Base-by-base conservation (phyloP, 2,329 filamentous ascomycete genomes). In the Colletotrichum zoysiae region DNA sequence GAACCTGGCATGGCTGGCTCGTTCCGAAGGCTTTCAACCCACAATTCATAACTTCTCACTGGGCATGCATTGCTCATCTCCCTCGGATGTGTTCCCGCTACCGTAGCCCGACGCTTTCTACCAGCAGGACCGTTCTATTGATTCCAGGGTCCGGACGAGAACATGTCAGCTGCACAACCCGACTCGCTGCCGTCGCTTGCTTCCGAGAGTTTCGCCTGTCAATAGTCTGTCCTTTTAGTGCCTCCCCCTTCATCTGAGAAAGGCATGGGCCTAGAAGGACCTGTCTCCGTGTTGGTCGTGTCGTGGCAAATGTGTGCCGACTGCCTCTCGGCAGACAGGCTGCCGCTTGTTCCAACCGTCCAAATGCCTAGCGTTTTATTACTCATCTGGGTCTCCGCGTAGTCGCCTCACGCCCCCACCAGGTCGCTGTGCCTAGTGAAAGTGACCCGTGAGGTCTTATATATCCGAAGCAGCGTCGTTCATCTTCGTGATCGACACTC, bases 11-110 rank as follows among this genome's bases (percentile, higher is more conserved):
- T 67, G 20, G 33, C 40, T 30, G 65, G 42, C 5, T 16, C 46
- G 35, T n/a, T 38, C 5, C n/a, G 5, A 40, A n/a, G 33, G n/a
- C 38, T 16, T 20, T 12, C 12, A 23, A 12, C 51, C 40, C 51
- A 35, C n/a, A 35, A 30, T 16, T 14, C 40, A 44, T 23, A 44
- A 57, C 35, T 42, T 55, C 35, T 55, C 62, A 53, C 53, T 30
- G 40, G 62, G 48, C 35, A 42, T 46, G 58, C 69, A 68, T 71
- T 62, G 58, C 33, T 68, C 69, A 71, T 71, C 65, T 68, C 58
- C 58, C 58, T 64, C 44, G 53, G 44, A 68, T 14, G 35, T 53
- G 65, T 40, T 38, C 58, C 58, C 9, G 44, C 58, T 50, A 30
- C 18, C 14, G 33, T 23, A 2, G 23, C 33, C 35, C 26, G 50